Percentiles rank a stretch among this genome's conserved stretches.
Evolutionary conservation across 1,284 basidiomycete species (phyloP).

Genomic region (Irpex rosettiformis): DNA sequence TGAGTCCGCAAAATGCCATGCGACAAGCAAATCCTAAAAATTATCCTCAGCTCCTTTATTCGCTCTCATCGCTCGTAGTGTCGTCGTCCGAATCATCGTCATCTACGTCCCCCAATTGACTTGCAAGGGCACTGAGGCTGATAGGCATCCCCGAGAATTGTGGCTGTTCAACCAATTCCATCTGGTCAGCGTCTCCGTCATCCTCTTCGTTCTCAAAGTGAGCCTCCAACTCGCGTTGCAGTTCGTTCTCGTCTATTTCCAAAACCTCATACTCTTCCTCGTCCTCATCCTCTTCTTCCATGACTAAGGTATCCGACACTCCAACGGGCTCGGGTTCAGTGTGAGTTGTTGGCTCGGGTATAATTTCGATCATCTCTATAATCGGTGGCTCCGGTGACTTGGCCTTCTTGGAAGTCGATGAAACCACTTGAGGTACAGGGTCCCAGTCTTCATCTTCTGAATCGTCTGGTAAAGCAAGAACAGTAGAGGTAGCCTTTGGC

Average conservation of each 20-base stretch:
- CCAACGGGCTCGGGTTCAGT: conserved; percentile 25
- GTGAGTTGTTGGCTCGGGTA: conserved; percentile 19
- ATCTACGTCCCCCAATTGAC: neutral
- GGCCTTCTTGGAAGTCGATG: neutral
- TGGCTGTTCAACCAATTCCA: neutral
- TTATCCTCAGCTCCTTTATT: neutral
- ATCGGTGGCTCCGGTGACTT: conserved; percentile 5
- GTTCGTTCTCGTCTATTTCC: conserved; percentile 1
- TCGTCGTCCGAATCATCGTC: conserved; percentile 6
- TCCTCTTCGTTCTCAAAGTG: neutral
- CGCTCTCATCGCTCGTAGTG: conserved; percentile 8
- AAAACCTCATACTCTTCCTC: conserved; percentile 20
- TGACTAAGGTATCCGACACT: neutral
- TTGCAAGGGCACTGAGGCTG: neutral
- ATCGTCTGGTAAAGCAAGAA: conserved; percentile 33
- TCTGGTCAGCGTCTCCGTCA: neutral
- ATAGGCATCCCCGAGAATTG: neutral
- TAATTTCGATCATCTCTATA: conserved; percentile 28
- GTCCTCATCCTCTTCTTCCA: conserved; percentile 30
- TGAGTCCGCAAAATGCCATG: neutral
- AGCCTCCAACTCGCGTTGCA: conserved; percentile 1
- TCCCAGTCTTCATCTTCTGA: conserved; percentile 54
- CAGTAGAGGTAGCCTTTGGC: conserved; percentile 14
- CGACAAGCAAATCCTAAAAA: neutral
- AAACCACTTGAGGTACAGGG: conserved; percentile 15